Evolutionary conservation across 148 eudicot species (phyloP).

Genomic region (Vaccinium myrtillus): DNA sequence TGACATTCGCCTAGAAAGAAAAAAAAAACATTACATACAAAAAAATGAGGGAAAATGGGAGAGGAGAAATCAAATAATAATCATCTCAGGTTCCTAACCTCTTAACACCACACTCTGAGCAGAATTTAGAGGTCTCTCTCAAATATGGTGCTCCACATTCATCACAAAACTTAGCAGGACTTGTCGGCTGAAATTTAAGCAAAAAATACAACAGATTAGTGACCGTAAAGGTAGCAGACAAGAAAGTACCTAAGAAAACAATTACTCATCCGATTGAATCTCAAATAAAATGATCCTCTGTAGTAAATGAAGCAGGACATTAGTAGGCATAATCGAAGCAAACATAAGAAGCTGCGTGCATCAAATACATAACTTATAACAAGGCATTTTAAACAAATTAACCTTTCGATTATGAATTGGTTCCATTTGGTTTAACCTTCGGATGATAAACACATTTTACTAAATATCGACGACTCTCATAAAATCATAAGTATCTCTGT

Average conservation of each 20-base stretch:
- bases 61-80: neutral
- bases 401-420: neutral
- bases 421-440: neutral
- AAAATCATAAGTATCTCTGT: neutral
- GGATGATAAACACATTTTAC: neutral
- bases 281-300: neutral
- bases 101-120: slow-evolving; percentile 91
- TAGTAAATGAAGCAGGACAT: neutral
- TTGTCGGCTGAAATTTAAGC: slow-evolving; percentile 47
- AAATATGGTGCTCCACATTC: slow-evolving; percentile 89
- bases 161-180: slow-evolving; percentile 94
- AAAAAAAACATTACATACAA: neutral
- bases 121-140: slow-evolving; percentile 87
- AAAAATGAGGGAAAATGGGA: neutral
- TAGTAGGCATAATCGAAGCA: neutral
- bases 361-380: neutral
- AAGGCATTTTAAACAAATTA: neutral
- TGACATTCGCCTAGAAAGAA: no score
- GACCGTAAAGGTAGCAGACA: neutral
- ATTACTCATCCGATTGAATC: neutral
- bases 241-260: neutral
- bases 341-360: neutral
- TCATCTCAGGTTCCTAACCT: slow-evolving; percentile 63
- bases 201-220: slow-evolving; percentile 7
- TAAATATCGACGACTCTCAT: neutral